Percentiles rank a stretch among this genome's conserved stretches.
Conservation (phyloP, 2,329 filamentous ascomycete species). For the Fusarium sp. region DNA sequence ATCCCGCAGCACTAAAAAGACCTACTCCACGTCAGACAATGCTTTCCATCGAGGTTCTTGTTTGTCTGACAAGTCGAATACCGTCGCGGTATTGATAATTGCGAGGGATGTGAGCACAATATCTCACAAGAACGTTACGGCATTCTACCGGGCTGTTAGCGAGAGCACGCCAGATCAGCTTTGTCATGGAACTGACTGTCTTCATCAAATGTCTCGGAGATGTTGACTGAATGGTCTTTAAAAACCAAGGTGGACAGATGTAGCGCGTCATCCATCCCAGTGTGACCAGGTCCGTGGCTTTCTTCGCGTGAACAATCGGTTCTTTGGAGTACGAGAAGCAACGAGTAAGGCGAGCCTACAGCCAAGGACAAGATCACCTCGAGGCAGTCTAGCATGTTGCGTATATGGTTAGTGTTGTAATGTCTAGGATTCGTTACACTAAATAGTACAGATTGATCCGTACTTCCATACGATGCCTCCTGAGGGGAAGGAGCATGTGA, state of each 20-base stretch:
- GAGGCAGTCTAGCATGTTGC: neutral
- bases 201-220: constrained; percentile 36
- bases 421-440: neutral
- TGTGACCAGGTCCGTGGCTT: neutral
- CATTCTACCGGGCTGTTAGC: constrained; percentile 49
- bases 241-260: neutral
- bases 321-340: neutral
- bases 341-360: neutral
- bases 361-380: neutral
- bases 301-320: neutral
- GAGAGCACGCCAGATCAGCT: neutral
- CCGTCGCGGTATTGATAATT: constrained; percentile 59
- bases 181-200: constrained; percentile 24
- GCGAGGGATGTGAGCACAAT: constrained; percentile 55
- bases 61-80: constrained; percentile 50
- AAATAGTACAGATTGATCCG: neutral
- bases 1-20: constrained; percentile 55
- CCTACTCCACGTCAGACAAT: constrained; percentile 38
- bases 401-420: neutral
- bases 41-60: neutral
- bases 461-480: neutral
- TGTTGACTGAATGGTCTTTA: neutral
- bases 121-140: constrained; percentile 55
- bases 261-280: constrained; percentile 21
- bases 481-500: neutral